phyloP scores from a whole-genome alignment of 305 asterid species.

The Fraxinus albicans region DNA sequence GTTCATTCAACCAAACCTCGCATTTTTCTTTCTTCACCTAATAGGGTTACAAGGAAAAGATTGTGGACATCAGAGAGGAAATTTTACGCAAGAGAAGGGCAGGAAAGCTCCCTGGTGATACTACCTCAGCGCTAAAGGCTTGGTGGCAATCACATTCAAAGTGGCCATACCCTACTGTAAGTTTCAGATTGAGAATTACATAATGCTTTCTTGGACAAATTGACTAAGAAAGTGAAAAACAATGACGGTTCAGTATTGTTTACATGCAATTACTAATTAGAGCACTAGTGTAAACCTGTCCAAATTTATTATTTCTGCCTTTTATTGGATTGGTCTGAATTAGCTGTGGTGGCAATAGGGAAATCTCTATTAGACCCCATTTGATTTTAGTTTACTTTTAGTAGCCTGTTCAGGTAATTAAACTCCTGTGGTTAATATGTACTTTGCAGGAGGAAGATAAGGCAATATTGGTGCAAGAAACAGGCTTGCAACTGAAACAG shows the following conservation, averaged over 20 bases:
- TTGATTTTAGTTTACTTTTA: not conserved
- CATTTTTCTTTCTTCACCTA: not conserved
- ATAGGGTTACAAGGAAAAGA: slow-evolving; percentile 63
- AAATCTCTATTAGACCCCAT: not conserved
- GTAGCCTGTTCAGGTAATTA: not conserved
- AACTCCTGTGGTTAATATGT: not conserved
- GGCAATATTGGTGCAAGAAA: slow-evolving; percentile 56
- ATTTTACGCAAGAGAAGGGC: slow-evolving; percentile 61
- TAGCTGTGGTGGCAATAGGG: not conserved
- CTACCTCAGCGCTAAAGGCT: slow-evolving; percentile 48
- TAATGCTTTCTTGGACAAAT: not conserved
- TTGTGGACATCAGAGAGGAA: slow-evolving; percentile 62
- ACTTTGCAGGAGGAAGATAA: slow-evolving; percentile 50
- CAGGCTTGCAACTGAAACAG: slow-evolving; percentile 60
- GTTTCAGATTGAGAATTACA: not conserved
- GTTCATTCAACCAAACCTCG: not conserved
- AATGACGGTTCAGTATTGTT: not conserved
- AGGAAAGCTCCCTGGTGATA: slow-evolving; percentile 63
- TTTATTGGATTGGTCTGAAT: not conserved
- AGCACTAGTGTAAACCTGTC: not conserved
- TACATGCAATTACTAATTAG: not conserved
- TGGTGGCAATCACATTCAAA: slow-evolving; percentile 60
- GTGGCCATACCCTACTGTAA: slow-evolving; percentile 64
- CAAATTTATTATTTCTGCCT: not conserved
- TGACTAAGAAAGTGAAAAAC: not conserved